Conservation (phyloP, 1,284 basidiomycete genomes). For the Phlebopus sp. region DNA sequence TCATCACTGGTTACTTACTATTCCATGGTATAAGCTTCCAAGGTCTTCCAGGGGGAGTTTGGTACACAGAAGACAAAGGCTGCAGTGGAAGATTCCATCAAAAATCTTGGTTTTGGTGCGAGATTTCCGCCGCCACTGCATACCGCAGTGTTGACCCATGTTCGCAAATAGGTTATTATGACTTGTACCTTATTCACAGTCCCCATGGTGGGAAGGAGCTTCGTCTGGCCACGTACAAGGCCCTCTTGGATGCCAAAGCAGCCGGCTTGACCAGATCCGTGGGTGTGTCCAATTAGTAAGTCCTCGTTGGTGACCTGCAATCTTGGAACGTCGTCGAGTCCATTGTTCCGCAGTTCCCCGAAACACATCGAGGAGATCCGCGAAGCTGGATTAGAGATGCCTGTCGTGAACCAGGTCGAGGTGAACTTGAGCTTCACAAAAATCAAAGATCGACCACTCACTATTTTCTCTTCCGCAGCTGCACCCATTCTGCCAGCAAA, state of each 20-base stretch:
- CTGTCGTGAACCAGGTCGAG: conserved; percentile 54
- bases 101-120: conserved; percentile 39
- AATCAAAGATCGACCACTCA: not conserved
- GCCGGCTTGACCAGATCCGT: conserved; percentile 49
- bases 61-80: conserved; percentile 39
- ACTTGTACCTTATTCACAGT: conserved; percentile 56
- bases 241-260: conserved; percentile 39
- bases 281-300: conserved; percentile 58
- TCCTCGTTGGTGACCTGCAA: conserved; percentile 9
- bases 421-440: not conserved
- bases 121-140: not conserved
- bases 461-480: conserved; percentile 27
- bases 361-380: conserved; percentile 50
- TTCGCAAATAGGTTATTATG: conserved; percentile 34
- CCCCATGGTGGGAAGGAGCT: conserved; percentile 38
- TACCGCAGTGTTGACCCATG: not conserved
- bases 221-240: conserved; percentile 43
- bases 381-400: conserved; percentile 38
- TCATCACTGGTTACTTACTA: not conserved
- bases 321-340: not conserved
- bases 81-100: conserved; percentile 40
- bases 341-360: conserved; percentile 25
- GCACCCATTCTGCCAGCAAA: conserved; percentile 56
- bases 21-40: conserved; percentile 39
- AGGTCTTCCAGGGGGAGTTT: conserved; percentile 38